A percentile compares a stretch with the other conserved stretches of the same genome.
These are phyloP conservation scores for Zangia roseola DNA, from an alignment of 768 basidiomycete species.

Conservation along the genomic window DNA sequence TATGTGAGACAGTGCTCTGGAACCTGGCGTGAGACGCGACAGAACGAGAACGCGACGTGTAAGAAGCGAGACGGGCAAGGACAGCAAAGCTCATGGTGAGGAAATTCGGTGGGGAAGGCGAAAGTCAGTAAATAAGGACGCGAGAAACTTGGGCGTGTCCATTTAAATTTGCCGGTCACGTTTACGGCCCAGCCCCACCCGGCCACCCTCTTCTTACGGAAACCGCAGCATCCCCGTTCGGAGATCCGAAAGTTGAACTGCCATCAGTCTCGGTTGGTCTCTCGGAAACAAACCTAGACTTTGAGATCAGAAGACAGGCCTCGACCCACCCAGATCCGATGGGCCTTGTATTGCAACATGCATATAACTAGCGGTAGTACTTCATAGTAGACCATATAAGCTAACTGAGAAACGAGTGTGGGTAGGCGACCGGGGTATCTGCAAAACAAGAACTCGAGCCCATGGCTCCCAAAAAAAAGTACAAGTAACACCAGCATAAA, in stretches of 20 bases:
- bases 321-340: no score
- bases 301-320: no score
- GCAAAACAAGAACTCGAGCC: conserved; percentile 26
- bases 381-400: conserved; percentile 36
- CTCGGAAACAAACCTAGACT: no score
- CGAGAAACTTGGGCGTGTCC: conserved; percentile 14
- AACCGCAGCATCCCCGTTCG: conserved; percentile 6
- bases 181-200: conserved; percentile 7
- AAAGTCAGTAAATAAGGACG: conserved; percentile 5
- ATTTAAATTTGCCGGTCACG: conserved; percentile 18
- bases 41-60: conserved; percentile 8
- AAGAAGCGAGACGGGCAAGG: conserved; percentile 25
- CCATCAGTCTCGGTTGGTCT: no score
- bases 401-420: conserved; percentile 25
- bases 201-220: conserved; percentile 4
- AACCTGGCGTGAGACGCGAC: conserved; percentile 17
- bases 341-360: conserved; percentile 24
- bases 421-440: conserved; percentile 27
- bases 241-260: conserved; percentile 11
- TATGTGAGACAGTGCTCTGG: conserved; percentile 28
- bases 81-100: conserved; percentile 29
- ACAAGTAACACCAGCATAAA: conserved; percentile 31
- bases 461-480: conserved; percentile 28
- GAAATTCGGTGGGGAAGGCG: conserved; percentile 12
- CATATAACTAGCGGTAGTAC: conserved; percentile 25